phyloP scores from a whole-genome alignment of 2,329 filamentous ascomycete species.

The Hypoxylon sp. region DNA sequence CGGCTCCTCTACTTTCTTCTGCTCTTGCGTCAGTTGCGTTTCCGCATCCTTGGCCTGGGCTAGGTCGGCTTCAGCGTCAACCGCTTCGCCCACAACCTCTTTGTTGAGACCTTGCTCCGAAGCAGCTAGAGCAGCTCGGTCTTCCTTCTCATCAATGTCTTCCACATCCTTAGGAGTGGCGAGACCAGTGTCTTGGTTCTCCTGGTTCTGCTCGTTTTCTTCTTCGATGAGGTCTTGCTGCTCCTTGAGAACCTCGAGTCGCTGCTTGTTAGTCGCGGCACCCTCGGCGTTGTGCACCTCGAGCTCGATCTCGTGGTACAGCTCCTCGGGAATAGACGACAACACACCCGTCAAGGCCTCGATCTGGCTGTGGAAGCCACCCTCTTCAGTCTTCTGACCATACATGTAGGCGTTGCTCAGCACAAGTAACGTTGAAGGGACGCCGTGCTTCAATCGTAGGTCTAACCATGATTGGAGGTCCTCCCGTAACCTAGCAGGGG shows the following conservation, averaged over 20 bases:
- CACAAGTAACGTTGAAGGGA: conserved; percentile 95
- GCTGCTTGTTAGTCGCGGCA: conserved; percentile 97
- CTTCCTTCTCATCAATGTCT: conserved; percentile 94
- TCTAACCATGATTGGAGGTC: conserved; percentile 96
- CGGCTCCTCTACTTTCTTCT: conserved; percentile 31
- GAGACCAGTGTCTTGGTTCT: conserved; percentile 77
- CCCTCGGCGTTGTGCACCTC: conserved; percentile 97
- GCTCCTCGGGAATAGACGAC: conserved; percentile 93
- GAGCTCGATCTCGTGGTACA: conserved; percentile 99
- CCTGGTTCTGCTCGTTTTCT: conserved; percentile 90
- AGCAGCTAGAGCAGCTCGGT: conserved; percentile 64
- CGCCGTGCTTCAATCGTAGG: conserved; percentile 88
- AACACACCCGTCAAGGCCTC: conserved; percentile 92
- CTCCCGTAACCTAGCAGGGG: conserved; percentile 84
- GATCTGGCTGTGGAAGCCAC: conserved; percentile 88
- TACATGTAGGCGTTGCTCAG: conserved; percentile 99
- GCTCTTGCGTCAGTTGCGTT: conserved; percentile 46
- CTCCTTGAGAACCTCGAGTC: conserved; percentile 96
- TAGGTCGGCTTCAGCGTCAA: conserved; percentile 61
- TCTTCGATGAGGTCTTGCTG: conserved; percentile 98
- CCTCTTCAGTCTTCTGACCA: conserved; percentile 75
- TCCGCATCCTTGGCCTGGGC: conserved; percentile 46
- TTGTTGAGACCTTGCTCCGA: conserved; percentile 58
- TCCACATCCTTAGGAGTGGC: conserved; percentile 84
- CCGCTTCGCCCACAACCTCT: conserved; percentile 62